Percentiles rank a stretch among this genome's conserved stretches.
Conservation (phyloP, 2,329 filamentous ascomycete genomes). For the Penicillium sp. region DNA sequence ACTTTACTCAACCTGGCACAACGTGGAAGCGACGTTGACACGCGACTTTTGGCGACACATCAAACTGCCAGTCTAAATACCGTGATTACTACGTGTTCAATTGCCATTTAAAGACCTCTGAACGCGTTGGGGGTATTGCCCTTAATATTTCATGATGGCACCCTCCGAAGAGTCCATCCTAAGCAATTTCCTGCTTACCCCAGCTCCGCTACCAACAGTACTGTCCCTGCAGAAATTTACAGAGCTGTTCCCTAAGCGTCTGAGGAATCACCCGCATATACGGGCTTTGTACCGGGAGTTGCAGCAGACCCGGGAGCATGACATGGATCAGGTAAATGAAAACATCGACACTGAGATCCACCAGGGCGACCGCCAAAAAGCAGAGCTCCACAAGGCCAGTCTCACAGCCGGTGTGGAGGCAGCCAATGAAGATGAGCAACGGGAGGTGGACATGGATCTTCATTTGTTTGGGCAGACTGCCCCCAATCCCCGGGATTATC, state of each 20-base stretch:
- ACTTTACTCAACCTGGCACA: neutral
- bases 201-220: conserved; percentile 71
- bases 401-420: conserved; percentile 35
- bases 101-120: neutral
- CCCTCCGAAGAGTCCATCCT: conserved; percentile 74
- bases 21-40: neutral
- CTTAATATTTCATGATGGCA: conserved; percentile 53
- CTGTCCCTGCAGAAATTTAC: conserved; percentile 74
- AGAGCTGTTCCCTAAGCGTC: conserved; percentile 68
- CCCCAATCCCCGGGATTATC: conserved; percentile 45
- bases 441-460: conserved; percentile 47
- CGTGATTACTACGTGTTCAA: neutral
- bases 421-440: conserved; percentile 33
- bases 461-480: conserved; percentile 60
- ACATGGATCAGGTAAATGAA: conserved; percentile 65
- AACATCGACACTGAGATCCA: conserved; percentile 47
- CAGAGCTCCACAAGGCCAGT: conserved; percentile 37
- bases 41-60: conserved; percentile 1
- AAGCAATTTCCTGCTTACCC: conserved; percentile 73
- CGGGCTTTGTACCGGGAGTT: conserved; percentile 75
- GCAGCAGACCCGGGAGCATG: conserved; percentile 68
- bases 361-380: conserved; percentile 38
- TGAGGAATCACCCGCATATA: conserved; percentile 66
- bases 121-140: neutral
- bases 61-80: neutral